phyloP scores from a whole-genome alignment of 305 asterid genomes.

The Fraxinus latifolia region DNA sequence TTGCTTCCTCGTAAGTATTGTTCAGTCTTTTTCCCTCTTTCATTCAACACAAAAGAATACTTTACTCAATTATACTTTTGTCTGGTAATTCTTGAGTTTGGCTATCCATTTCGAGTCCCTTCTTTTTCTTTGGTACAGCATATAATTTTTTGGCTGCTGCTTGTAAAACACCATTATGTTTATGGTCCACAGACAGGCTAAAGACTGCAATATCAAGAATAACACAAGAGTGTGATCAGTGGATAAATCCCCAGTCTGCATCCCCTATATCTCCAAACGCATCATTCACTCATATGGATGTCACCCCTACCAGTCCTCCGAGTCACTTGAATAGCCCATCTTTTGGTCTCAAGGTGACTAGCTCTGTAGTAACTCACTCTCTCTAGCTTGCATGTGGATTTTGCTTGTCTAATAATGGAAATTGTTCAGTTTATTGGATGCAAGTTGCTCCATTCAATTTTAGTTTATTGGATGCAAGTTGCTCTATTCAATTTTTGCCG shows the following conservation, averaged over 20 bases:
- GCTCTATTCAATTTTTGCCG: background rate
- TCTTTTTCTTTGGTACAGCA: conserved; percentile 11
- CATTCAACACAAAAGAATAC: background rate
- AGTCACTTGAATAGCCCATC: conserved; percentile 60
- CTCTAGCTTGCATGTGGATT: conserved; percentile 10
- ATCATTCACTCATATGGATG: conserved; percentile 70
- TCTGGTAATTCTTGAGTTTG: background rate
- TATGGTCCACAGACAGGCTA: conserved; percentile 69
- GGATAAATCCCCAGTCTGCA: conserved; percentile 65
- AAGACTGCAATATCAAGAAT: conserved; percentile 80
- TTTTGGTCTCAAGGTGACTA: conserved; percentile 74
- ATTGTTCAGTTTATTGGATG: conserved; percentile 6
- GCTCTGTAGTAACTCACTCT: conserved; percentile 7
- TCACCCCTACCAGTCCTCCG: conserved; percentile 87
- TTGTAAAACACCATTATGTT: conserved; percentile 26
- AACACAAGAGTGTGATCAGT: conserved; percentile 87
- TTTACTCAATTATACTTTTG: background rate
- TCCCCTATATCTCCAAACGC: conserved; percentile 58
- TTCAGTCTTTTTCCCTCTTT: background rate
- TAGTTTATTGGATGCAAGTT: conserved; percentile 14
- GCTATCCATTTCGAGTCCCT: background rate
- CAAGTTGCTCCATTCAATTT: conserved; percentile 1
- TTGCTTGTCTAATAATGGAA: background rate
- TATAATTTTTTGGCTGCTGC: conserved; percentile 24
- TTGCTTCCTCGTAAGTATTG: conserved; percentile 67